These are phyloP conservation scores for Phytopythium cucurbitacearum DNA, from an alignment of 352 stramenopile species.

Conservation along the genomic window DNA sequence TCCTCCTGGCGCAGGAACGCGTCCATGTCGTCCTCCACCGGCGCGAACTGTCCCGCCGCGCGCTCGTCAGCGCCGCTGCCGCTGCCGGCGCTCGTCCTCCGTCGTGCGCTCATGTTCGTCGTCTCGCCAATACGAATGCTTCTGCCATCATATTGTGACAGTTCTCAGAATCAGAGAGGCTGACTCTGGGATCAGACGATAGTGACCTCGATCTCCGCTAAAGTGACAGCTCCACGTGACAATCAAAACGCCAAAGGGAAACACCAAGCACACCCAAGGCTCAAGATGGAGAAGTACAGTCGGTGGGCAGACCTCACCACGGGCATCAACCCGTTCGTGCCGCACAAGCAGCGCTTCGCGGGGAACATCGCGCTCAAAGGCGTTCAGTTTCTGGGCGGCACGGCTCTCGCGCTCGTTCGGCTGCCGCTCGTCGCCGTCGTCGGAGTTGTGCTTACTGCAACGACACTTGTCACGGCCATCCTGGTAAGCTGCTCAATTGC, in stretches of 20 bases:
- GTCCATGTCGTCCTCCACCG: slow-evolving; percentile 13
- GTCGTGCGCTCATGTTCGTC: slow-evolving; percentile 3
- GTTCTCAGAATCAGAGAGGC: no score
- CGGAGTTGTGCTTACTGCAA: slow-evolving; percentile 29
- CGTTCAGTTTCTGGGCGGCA: slow-evolving; percentile 40
- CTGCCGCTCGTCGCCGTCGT: slow-evolving; percentile 44
- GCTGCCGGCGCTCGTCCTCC: slow-evolving; percentile 1
- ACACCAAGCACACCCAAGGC: not conserved
- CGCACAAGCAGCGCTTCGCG: slow-evolving; percentile 55
- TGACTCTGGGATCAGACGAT: no score
- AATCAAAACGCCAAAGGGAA: not conserved
- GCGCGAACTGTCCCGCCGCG: slow-evolving; percentile 2
- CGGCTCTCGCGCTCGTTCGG: slow-evolving; percentile 43
- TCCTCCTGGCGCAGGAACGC: slow-evolving; percentile 44
- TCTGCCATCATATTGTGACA: no score
- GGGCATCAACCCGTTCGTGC: slow-evolving; percentile 86
- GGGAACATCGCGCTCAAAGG: slow-evolving; percentile 30
- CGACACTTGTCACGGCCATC: slow-evolving; percentile 52
- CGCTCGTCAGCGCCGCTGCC: slow-evolving; percentile 1
- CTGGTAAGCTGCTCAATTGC: slow-evolving; percentile 17
- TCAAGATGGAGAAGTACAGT: slow-evolving; percentile 82
- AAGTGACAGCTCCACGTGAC: no score
- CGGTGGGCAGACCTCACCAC: slow-evolving; percentile 83
- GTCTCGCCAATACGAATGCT: no score
- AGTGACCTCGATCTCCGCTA: no score